Evolutionary conservation across 164 flowering plant species (phyloP), one percentile per base, ranked within the genome.

Genomic region (Annona cherimola): DNA sequence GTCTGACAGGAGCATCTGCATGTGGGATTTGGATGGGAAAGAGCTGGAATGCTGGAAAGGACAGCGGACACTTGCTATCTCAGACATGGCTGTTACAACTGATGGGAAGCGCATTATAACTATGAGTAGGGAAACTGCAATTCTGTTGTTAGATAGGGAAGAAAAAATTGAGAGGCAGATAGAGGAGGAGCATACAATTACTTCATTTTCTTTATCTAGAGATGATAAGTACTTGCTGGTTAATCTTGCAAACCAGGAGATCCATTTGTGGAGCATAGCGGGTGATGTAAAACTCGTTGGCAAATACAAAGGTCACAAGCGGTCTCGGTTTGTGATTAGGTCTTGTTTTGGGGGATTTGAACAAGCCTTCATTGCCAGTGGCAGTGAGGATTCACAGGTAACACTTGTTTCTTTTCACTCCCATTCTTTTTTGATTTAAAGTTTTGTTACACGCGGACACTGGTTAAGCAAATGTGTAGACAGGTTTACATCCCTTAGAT

Each of bases 321-420:
- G 90, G 54, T 64, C 82, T 26, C 86, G 95, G 43, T 87, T 92
- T 73, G 74, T 90, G 42, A 84, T 92, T 19, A 77, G 93, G 69
- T 92, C 95, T 46, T 92, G 97, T 76, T 88, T 92, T 81, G 97
- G 97, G 72, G 97, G 97, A 63, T 76, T 79, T 46, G 84, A 85
- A 45, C 84, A 92, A 83, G 83, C 86, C 54, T 92, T 92, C 76
- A 77, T 90, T 74, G 97, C 97, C 5, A 92, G 97, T 71, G 97
- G 97, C 39, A 92, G 97, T 76, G 97, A 92, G 76, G 97, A 92
- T 76, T 92, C 97, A 69, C 89, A 83, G 95, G 97, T 92, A 85
- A 20, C 69, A 9, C 6, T 16, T 69, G 14, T 16, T 50, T 50
- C 14, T 50, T 50, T 50, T 50, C 14, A 50, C 14, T 50, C 14